Evolutionary conservation across 352 stramenopile species (phyloP).

Genomic region (Chrysophaeum taylorii): DNA sequence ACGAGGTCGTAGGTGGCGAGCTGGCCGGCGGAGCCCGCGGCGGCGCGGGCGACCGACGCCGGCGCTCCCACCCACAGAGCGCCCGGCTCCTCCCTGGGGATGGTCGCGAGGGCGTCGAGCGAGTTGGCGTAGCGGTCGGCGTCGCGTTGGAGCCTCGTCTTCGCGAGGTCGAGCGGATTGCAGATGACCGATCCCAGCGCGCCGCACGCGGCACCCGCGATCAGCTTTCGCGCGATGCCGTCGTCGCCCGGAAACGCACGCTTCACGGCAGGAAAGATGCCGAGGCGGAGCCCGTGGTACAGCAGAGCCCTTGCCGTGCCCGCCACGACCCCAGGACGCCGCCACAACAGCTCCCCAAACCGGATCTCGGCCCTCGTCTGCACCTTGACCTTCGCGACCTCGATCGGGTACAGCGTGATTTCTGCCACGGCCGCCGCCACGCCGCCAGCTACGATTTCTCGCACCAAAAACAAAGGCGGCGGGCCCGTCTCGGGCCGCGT

Average conservation of each 20-base stretch:
- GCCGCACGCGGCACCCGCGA: conserved; percentile 52
- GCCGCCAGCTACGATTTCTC: conserved; percentile 23
- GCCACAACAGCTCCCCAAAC: background rate
- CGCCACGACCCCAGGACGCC: conserved; percentile 51
- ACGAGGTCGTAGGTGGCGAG: conserved; percentile 64
- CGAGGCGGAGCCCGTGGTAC: conserved; percentile 63
- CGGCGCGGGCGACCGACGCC: conserved; percentile 54
- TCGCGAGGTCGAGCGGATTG: conserved; percentile 63
- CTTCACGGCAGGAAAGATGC: conserved; percentile 62
- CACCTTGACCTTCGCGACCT: conserved; percentile 55
- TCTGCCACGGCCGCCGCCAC: conserved; percentile 15
- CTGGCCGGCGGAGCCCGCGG: conserved; percentile 57
- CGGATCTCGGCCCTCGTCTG: conserved; percentile 44
- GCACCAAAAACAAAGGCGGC: too few relatives aligned
- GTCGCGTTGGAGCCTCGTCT: conserved; percentile 63
- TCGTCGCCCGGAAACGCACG: conserved; percentile 45
- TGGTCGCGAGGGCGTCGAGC: conserved; percentile 49
- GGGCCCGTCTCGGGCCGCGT: too few relatives aligned
- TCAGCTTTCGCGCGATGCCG: conserved; percentile 35
- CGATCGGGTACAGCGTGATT: conserved; percentile 47
- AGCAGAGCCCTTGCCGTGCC: conserved; percentile 55
- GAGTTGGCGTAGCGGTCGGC: conserved; percentile 54
- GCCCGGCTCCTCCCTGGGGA: conserved; percentile 49
- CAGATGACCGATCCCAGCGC: conserved; percentile 52
- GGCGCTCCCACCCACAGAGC: conserved; percentile 57